Evolutionary conservation across 2,329 filamentous ascomycete genomes (phyloP), one percentile per base, ranked within the genome.

Genomic region (Phyllosticta citriasiana): DNA sequence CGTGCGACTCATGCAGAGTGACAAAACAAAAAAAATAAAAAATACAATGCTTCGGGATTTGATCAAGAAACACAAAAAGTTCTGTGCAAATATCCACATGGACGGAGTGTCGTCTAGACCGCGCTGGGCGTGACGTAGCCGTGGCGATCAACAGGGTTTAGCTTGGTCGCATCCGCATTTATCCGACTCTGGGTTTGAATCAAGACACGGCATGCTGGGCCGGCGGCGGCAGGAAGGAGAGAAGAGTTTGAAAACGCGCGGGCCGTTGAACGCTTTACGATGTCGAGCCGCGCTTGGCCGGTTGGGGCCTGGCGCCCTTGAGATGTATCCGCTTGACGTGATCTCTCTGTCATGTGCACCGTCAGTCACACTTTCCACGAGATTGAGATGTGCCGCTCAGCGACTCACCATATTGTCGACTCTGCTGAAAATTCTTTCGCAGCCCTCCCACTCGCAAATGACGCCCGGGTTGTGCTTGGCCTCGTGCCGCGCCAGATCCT

Each of bases 381-480:
- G n/a, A 50, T 53, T 54, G 9, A 27, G 53, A 55, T 57, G 27
- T 35, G 16, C 27, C 7, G 3, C 2, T 6, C 9, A 7, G 4
- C 27, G 55, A 62, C 75, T 68, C 71, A 80, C 78, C 83, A 85
- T 85, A 64, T 85, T 85, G 67, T 85, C 83, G 25, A 84, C 79
- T 33, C 83, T 76, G 69, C 81, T 84, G 68, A 86, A 85, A 2
- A 85, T 74, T 55, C 82, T 72, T 60, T 78, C 78, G 69, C 83
- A 86, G 6, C 78, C 81, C 30, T 78, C 76, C 79, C 80, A 84
- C 64, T 84, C 80, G 66, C 83, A 86, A 47, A 77, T 67, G 57
- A 86, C 79, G n/a, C 77, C 79, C 2, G 83, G 82, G 64, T 84
- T 84, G 69, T 86, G 83, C 68, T 84, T 85, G 53, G 83, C 82